Evolutionary conservation across 805 yeast genomes (phyloP), one percentile per base, ranked within the genome.

Genomic region (Teunomyces aglyptinius): DNA sequence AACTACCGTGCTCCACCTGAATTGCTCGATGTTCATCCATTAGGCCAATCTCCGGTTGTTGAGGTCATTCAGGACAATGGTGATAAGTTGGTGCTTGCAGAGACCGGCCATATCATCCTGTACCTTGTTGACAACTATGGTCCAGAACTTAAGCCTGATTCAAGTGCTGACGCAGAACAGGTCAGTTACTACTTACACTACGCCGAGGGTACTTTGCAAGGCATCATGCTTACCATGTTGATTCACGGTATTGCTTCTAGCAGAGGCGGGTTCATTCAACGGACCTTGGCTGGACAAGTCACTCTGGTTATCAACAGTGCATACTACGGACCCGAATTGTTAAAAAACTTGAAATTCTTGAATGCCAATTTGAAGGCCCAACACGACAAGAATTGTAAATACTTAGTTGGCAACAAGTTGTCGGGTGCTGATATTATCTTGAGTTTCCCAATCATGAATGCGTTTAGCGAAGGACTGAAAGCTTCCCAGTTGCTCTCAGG

Each of bases 21-120:
- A 32, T 58, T 68, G 45, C 38, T 49, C 29, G 43, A 56, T 19
- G 49, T 69, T 6, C 72, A 67, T 49, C 75, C 73, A 7, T 60
- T 65, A 27, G 75, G 75, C 3, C 64, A 66, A 52, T 63, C 71
- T 1, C 64, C 75, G 2, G 59, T 69, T 8, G 52, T 66, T 38
- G 71, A 67, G 46, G 52, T 65, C 4, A 29, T 59, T 18, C 55
- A 57, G 7, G 57, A 52, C 31, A 62, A 62, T 29, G 49, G 56
- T 4, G 26, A 27, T 11, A 19, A 26, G 20, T 24, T 19, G 32
- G 41, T 43, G 18, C 13, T 46, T 16, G 81, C 81, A 8, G 92
- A 85, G 61, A 75, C 83, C 12, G 90, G 86, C 2, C 70, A 71
- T 40, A 83, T 85, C 36, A 60, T 80, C 41, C 76, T 75, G 44